Percentiles rank a stretch among this genome's conserved stretches.
These are phyloP conservation scores for Polyplosphaeria fusca DNA, from an alignment of 495 filamentous ascomycete species.

Conservation along the genomic window DNA sequence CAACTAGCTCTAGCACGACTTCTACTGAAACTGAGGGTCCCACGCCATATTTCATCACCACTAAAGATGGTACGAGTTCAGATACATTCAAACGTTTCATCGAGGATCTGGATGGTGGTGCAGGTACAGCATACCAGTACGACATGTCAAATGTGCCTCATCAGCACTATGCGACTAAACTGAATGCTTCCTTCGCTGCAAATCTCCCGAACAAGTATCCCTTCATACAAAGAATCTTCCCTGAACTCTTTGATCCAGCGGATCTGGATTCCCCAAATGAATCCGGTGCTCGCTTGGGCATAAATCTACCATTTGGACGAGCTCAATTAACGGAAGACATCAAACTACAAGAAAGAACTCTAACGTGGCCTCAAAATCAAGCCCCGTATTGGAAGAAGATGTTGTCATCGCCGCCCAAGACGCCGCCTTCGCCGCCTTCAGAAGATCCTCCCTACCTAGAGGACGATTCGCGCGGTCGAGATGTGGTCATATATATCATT, in stretches of 20 bases:
- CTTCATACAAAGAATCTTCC: too few relatives aligned
- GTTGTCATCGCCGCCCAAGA: not conserved
- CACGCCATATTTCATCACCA: not conserved
- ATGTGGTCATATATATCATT: not conserved
- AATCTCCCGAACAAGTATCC: too few relatives aligned
- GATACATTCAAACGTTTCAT: slow-evolving; percentile 1
- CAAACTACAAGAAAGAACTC: not conserved
- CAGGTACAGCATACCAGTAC: not conserved
- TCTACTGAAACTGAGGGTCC: not conserved
- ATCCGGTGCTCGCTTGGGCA: too few relatives aligned
- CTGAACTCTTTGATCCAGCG: too few relatives aligned
- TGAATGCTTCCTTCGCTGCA: too few relatives aligned
- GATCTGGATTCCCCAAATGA: too few relatives aligned
- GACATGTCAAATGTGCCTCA: too few relatives aligned
- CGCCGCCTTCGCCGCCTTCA: not conserved
- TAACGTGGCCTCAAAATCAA: not conserved
- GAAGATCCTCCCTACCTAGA: not conserved
- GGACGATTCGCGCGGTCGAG: slow-evolving; percentile 1
- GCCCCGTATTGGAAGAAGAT: slow-evolving; percentile 16
- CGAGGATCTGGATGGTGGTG: not conserved
- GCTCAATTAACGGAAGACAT: too few relatives aligned
- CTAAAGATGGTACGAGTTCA: not conserved
- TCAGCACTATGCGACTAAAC: too few relatives aligned
- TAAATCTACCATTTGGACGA: too few relatives aligned
- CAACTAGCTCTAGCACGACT: not conserved